Evolutionary conservation across 441 rosid genomes (phyloP).

Genomic region (Pelargonium australe): DNA sequence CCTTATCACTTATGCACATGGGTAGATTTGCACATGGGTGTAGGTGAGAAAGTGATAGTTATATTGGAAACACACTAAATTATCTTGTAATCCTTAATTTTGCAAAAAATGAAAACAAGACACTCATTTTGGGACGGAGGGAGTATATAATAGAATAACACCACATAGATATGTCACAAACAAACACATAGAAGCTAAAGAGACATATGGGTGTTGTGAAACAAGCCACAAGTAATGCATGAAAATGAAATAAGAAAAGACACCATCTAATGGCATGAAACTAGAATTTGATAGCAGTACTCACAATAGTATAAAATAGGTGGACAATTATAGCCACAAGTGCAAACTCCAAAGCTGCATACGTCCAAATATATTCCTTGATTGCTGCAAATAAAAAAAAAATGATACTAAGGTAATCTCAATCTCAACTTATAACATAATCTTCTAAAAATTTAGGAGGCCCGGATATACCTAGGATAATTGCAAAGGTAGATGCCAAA

Average conservation of each 20-base stretch:
- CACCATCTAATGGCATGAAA: neutral
- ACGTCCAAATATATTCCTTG: constrained; percentile 88
- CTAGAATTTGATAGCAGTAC: constrained; percentile 21
- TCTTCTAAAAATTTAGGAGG: constrained; percentile 10
- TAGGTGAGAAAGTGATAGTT: no score
- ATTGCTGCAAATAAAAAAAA: constrained; percentile 55
- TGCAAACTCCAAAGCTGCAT: constrained; percentile 90
- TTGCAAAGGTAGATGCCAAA: constrained; percentile 70
- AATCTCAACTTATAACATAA: neutral
- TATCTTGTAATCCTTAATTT: no score
- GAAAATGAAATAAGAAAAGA: no score
- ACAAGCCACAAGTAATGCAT: neutral
- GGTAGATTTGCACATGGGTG: no score
- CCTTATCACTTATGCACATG: no score
- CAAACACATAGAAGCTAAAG: no score
- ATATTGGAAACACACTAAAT: no score
- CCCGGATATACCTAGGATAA: constrained; percentile 48
- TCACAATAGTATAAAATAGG: constrained; percentile 55
- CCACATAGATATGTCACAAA: no score
- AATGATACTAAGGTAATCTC: neutral
- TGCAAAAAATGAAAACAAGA: no score
- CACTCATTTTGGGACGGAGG: no score
- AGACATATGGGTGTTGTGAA: neutral
- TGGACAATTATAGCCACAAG: constrained; percentile 64
- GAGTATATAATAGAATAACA: no score